Percentiles rank a stretch among this genome's conserved stretches.
Conservation (phyloP, 176 grass and related monocot species). For the Zizania latifolia region DNA sequence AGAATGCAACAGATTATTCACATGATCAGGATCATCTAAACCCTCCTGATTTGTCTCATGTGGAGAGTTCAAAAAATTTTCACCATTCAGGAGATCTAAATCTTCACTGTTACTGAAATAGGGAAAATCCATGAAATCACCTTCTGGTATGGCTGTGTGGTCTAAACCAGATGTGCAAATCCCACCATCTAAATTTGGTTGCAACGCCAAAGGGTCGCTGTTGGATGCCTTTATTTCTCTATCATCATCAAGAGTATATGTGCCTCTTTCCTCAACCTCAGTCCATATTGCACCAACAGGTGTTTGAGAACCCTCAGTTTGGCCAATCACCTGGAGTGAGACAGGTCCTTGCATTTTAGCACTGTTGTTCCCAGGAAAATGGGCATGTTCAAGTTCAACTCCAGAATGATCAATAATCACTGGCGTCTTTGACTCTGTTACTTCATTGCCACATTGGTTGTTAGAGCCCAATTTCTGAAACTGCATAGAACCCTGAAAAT, state of each 20-base stretch:
- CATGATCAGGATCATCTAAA: constrained; percentile 30
- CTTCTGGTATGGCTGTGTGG: constrained; percentile 30
- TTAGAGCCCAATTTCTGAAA: constrained; percentile 37
- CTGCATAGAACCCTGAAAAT: constrained; percentile 40
- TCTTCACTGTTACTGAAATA: constrained; percentile 49
- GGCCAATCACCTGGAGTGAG: constrained; percentile 8
- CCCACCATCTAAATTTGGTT: constrained; percentile 35
- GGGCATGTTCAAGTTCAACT: constrained; percentile 27
- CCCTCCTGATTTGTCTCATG: constrained; percentile 42
- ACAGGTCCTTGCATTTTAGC: constrained; percentile 21
- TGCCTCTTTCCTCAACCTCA: constrained; percentile 19
- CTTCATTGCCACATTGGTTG: constrained; percentile 35
- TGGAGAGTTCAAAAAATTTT: constrained; percentile 57
- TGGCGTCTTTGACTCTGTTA: constrained; percentile 33
- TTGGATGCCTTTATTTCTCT: constrained; percentile 35
- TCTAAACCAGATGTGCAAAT: constrained; percentile 42
- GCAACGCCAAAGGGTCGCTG: constrained; percentile 25
- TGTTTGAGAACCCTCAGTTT: constrained; percentile 40
- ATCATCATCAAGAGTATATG: constrained; percentile 23
- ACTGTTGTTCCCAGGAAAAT: constrained; percentile 24
- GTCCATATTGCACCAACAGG: constrained; percentile 41
- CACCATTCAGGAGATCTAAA: constrained; percentile 55
- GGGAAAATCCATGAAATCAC: constrained; percentile 63
- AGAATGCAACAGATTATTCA: constrained; percentile 26
- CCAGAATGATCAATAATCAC: constrained; percentile 29